Conservation (phyloP, 2,329 filamentous ascomycete genomes). For the Neophaeococcomyces aloes region DNA sequence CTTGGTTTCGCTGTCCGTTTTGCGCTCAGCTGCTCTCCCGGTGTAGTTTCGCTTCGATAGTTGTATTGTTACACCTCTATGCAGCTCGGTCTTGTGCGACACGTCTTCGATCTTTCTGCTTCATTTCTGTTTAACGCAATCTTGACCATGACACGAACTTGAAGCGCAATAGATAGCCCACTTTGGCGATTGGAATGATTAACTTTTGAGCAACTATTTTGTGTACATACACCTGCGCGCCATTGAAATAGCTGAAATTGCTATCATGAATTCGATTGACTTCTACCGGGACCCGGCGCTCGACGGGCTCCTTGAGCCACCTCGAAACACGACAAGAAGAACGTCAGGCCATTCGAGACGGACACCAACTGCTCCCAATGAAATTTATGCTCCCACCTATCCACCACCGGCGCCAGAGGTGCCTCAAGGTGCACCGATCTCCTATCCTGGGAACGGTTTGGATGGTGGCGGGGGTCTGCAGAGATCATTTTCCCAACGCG, state of each 20-base stretch:
- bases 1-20: not conserved
- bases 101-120: too few relatives aligned
- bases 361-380: not conserved
- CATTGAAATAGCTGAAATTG: not conserved
- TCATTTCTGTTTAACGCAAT: too few relatives aligned
- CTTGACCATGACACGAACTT: too few relatives aligned
- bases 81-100: too few relatives aligned
- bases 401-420: slow-evolving; percentile 46
- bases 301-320: slow-evolving; percentile 14
- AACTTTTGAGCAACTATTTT: too few relatives aligned
- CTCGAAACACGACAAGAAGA: slow-evolving; percentile 3
- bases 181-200: too few relatives aligned
- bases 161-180: too few relatives aligned
- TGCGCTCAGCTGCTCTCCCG: not conserved
- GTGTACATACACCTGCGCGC: too few relatives aligned
- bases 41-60: not conserved
- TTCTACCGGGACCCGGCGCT: slow-evolving; percentile 19
- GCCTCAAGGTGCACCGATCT: slow-evolving; percentile 48
- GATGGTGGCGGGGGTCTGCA: slow-evolving; percentile 8
- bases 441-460: slow-evolving; percentile 40
- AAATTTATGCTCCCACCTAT: not conserved
- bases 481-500: slow-evolving; percentile 23
- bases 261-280: slow-evolving; percentile 19
- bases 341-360: slow-evolving; percentile 10
- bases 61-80: too few relatives aligned